A percentile compares a stretch with the other conserved stretches of the same genome.
phyloP scores from a whole-genome alignment of 495 filamentous ascomycete species.

The Achaetomiella virescens region DNA sequence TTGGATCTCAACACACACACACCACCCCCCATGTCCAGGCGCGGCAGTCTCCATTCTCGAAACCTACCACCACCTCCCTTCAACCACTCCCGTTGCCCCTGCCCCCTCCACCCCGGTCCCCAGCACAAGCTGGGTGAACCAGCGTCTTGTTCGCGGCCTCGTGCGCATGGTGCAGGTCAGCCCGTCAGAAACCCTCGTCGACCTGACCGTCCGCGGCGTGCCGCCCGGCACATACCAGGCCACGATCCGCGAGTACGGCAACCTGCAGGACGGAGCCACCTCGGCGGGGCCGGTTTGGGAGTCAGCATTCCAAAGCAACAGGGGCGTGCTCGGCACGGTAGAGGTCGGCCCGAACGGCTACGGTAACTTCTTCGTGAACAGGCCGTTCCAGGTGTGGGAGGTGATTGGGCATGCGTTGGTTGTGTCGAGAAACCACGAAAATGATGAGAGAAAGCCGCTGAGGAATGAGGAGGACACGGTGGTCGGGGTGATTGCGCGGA shows the following conservation, averaged over 20 bases:
- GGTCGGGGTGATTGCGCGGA: conserved; percentile 88
- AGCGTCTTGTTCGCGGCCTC: conserved; percentile 59
- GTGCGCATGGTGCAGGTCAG: conserved; percentile 77
- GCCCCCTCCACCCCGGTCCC: background rate
- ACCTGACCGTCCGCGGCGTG: conserved; percentile 83
- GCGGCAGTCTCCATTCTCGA: conserved; percentile 96
- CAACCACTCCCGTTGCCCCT: too few relatives aligned
- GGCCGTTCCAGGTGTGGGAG: conserved; percentile 84
- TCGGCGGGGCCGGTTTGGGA: conserved; percentile 80
- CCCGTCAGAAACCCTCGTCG: conserved; percentile 69
- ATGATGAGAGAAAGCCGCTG: conserved; percentile 39
- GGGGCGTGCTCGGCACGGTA: conserved; percentile 68
- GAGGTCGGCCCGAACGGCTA: conserved; percentile 61
- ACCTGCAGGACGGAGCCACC: conserved; percentile 74
- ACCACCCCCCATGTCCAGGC: conserved; percentile 39
- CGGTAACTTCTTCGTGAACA: conserved; percentile 72
- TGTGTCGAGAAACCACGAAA: conserved; percentile 56
- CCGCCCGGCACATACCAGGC: conserved; percentile 73
- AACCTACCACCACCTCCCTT: conserved; percentile 55
- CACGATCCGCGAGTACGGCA: conserved; percentile 77
- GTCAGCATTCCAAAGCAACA: conserved; percentile 35
- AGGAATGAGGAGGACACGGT: conserved; percentile 74
- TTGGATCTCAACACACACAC: background rate
- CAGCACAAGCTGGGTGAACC: conserved; percentile 25
- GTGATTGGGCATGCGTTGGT: conserved; percentile 88